A percentile compares a stretch with the other conserved stretches of the same genome.
These are phyloP conservation scores for Metschnikowia orientalis DNA, from an alignment of 805 yeast species.

Conservation along the genomic window DNA sequence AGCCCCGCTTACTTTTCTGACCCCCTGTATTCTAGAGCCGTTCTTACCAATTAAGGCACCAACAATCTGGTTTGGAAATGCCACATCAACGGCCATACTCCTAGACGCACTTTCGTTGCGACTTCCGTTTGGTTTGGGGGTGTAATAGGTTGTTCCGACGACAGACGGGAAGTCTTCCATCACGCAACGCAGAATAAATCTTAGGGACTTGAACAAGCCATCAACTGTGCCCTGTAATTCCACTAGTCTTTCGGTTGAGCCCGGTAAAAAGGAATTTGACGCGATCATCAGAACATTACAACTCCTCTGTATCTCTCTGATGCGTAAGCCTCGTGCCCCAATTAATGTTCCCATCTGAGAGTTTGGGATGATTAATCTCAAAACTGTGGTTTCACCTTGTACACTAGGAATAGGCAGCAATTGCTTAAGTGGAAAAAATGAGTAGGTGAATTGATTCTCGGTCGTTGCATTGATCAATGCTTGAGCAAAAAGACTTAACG, in stretches of 20 bases:
- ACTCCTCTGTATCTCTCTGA: conserved; percentile 69
- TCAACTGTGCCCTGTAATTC: conserved; percentile 80
- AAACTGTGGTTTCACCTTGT: conserved; percentile 47
- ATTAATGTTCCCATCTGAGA: conserved; percentile 85
- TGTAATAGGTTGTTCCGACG: conserved; percentile 60
- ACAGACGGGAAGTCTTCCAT: conserved; percentile 70
- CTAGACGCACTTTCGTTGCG: conserved; percentile 2
- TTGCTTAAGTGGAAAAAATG: conserved; percentile 57
- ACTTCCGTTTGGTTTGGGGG: conserved; percentile 37
- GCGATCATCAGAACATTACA: conserved; percentile 79
- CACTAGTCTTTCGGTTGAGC: conserved; percentile 79
- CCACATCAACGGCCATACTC: conserved; percentile 36
- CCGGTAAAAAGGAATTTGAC: conserved; percentile 75
- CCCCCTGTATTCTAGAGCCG: conserved; percentile 82
- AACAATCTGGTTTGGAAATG: conserved; percentile 75
- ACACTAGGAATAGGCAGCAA: conserved; percentile 49
- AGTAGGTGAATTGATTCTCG: conserved; percentile 37
- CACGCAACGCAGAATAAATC: conserved; percentile 63
- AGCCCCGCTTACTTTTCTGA: conserved; percentile 74
- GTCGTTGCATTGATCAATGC: conserved; percentile 48
- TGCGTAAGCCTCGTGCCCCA: conserved; percentile 77
- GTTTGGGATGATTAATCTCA: conserved; percentile 76
- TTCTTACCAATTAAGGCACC: conserved; percentile 87
- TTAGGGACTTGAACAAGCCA: conserved; percentile 52
- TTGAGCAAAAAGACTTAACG: conserved; percentile 65